These are phyloP conservation scores for Bruguiera hainesii DNA, from an alignment of 441 rosid species.

Conservation along the genomic window DNA sequence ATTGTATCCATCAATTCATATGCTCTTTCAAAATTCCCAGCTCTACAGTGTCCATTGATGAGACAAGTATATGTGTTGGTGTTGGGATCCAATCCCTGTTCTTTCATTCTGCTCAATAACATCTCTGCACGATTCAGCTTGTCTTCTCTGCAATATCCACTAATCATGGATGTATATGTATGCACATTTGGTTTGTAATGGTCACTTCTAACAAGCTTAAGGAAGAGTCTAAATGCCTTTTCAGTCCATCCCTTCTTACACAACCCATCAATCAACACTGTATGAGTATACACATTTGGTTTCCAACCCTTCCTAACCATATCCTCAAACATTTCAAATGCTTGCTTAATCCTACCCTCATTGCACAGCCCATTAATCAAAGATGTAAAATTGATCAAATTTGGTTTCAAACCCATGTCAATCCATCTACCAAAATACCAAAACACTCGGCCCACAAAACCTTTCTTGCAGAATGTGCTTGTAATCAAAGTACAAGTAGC, in stretches of 20 bases:
- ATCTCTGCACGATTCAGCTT: slow-evolving; percentile 87
- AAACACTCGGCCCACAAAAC: slow-evolving; percentile 49
- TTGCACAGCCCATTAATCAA: slow-evolving; percentile 78
- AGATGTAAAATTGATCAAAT: slow-evolving; percentile 73
- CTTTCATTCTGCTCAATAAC: slow-evolving; percentile 77
- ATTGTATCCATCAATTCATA: slow-evolving; percentile 67
- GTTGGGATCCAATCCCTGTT: slow-evolving; percentile 73
- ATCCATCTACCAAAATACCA: slow-evolving; percentile 70
- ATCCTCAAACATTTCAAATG: slow-evolving; percentile 80
- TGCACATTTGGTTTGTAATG: slow-evolving; percentile 71
- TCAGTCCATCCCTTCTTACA: slow-evolving; percentile 96
- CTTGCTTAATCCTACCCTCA: slow-evolving; percentile 81
- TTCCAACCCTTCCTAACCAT: slow-evolving; percentile 80
- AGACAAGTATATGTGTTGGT: slow-evolving; percentile 69
- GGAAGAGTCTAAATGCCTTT: slow-evolving; percentile 79
- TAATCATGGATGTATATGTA: slow-evolving; percentile 80
- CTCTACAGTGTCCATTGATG: slow-evolving; percentile 67
- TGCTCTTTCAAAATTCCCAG: slow-evolving; percentile 64
- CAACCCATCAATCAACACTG: slow-evolving; percentile 71
- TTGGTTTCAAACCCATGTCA: slow-evolving; percentile 61
- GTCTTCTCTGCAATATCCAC: slow-evolving; percentile 75
- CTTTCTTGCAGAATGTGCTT: slow-evolving; percentile 51
- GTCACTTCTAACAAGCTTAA: slow-evolving; percentile 83
- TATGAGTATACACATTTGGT: slow-evolving; percentile 87
- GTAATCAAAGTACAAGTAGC: slow-evolving; percentile 67